These are phyloP conservation scores for Globisporangium paddicum DNA, from an alignment of 352 stramenopile species.

Conservation along the genomic window DNA sequence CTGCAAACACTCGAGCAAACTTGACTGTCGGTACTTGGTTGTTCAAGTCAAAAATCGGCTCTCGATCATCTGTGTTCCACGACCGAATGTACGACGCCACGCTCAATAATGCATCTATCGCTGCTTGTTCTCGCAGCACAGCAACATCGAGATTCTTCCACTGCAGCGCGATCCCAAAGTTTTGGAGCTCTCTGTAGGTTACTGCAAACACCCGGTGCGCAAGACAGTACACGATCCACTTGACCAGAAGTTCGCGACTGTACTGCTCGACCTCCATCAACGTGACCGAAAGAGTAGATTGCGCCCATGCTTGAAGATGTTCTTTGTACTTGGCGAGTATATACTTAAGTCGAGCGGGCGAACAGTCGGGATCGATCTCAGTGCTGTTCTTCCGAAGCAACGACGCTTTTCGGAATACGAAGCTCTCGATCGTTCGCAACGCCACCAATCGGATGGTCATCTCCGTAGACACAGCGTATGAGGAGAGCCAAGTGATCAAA, in stretches of 20 bases:
- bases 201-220: conserved; percentile 24
- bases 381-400: neutral
- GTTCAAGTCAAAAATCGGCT: conserved; percentile 35
- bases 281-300: conserved; percentile 11
- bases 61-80: conserved; percentile 16
- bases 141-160: conserved; percentile 31
- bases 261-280: conserved; percentile 25
- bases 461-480: neutral
- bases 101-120: conserved; percentile 23
- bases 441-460: conserved; percentile 9
- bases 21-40: conserved; percentile 29
- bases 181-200: conserved; percentile 10
- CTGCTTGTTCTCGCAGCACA: conserved; percentile 25
- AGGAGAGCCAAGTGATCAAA: conserved; percentile 11
- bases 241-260: conserved; percentile 33
- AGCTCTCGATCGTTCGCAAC: conserved; percentile 30
- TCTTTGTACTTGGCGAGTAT: conserved; percentile 10
- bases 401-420: conserved; percentile 19
- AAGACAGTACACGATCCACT: conserved; percentile 41
- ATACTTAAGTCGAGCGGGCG: neutral
- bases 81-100: conserved; percentile 37
- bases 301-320: conserved; percentile 9
- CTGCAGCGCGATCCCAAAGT: conserved; percentile 39
- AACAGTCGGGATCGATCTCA: neutral
- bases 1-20: conserved; percentile 27